Conservation (phyloP, 192 early-diverging fungal genomes). For the Coemansia sp. region DNA sequence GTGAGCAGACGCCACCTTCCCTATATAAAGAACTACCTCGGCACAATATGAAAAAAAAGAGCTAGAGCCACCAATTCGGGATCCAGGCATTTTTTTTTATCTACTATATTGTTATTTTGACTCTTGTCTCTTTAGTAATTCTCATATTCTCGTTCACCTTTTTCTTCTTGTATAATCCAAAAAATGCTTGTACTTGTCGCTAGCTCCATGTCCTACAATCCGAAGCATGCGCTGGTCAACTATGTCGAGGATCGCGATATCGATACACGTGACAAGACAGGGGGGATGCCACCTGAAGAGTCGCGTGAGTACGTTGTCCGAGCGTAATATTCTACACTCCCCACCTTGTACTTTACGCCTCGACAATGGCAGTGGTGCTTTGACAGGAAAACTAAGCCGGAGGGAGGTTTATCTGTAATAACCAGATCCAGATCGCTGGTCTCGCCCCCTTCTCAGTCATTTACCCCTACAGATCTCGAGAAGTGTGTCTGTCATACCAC, state of each 20-base stretch:
- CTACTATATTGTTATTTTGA: not conserved
- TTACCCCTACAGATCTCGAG: not conserved
- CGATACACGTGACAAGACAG: conserved; percentile 45
- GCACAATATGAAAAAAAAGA: not conserved
- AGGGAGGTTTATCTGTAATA: not conserved
- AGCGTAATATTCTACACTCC: not conserved
- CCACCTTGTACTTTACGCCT: not conserved
- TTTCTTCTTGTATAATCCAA: not conserved
- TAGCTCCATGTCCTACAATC: not conserved
- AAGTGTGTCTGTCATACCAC: not conserved
- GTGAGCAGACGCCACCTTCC: not conserved
- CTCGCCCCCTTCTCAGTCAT: not conserved
- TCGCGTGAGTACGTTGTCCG: conserved; percentile 44
- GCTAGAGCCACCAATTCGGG: conserved; percentile 3
- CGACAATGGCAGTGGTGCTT: not conserved
- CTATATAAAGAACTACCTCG: conserved; percentile 5
- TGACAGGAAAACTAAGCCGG: no score
- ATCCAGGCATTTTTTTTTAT: not conserved
- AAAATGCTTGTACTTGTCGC: not conserved
- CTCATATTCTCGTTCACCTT: not conserved
- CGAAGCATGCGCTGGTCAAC: conserved; percentile 28
- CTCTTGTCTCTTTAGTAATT: not conserved
- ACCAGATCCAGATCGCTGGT: conserved; percentile 10
- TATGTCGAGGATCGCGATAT: conserved; percentile 43
- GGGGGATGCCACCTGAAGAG: conserved; percentile 41